phyloP scores from a whole-genome alignment of 2,329 filamentous ascomycete genomes.

The Xylariaceae sp. region DNA sequence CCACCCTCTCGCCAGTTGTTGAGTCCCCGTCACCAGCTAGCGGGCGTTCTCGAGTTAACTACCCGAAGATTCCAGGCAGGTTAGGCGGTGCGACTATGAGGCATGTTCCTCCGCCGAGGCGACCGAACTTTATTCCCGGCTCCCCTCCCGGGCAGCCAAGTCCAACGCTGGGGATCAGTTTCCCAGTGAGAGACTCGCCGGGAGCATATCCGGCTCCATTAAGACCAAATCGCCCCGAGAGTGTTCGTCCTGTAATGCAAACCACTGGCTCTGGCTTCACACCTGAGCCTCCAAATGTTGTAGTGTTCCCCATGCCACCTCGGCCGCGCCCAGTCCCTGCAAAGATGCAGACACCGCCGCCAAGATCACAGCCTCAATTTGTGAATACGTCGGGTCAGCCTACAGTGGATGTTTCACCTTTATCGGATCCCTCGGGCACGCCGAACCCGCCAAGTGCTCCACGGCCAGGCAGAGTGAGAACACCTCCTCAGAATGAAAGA shows the following conservation, averaged over 20 bases:
- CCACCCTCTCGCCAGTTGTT: conserved; percentile 43
- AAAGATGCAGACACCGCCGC: neutral
- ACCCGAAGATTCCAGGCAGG: conserved; percentile 25
- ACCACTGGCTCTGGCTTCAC: conserved; percentile 23
- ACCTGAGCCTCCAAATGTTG: conserved; percentile 16
- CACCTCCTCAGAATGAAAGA: conserved; percentile 4
- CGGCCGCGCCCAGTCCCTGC: no score
- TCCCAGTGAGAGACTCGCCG: conserved; percentile 15
- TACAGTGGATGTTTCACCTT: neutral
- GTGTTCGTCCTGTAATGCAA: conserved; percentile 9
- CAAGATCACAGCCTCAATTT: neutral
- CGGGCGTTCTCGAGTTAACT: conserved; percentile 27
- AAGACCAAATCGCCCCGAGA: conserved; percentile 15
- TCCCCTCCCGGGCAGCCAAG: conserved; percentile 37
- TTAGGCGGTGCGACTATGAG: conserved; percentile 24
- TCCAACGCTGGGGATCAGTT: conserved; percentile 35
- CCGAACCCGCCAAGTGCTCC: conserved; percentile 1
- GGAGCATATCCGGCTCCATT: conserved; percentile 23
- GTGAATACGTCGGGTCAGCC: no score
- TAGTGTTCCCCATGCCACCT: conserved; percentile 12
- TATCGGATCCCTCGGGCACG: neutral
- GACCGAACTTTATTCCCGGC: conserved; percentile 24
- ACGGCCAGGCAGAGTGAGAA: conserved; percentile 3
- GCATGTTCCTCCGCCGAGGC: conserved; percentile 29
- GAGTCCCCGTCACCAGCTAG: conserved; percentile 38